Evolutionary conservation across 768 basidiomycete genomes (phyloP).

Genomic region (Boletus rufocinnamomeus): DNA sequence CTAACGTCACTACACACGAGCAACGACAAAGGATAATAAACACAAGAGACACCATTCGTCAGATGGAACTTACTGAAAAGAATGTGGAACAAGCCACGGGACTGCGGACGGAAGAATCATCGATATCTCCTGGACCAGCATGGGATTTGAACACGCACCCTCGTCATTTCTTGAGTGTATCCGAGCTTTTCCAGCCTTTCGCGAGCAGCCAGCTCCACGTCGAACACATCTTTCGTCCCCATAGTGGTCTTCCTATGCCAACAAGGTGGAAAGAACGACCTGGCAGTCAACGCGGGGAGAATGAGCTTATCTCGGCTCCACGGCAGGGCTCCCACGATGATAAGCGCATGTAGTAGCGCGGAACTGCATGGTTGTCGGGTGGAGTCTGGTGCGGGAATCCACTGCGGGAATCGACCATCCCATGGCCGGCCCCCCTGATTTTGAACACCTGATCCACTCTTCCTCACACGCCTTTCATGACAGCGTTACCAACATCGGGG

Average conservation of each 20-base stretch:
- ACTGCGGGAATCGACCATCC: neutral
- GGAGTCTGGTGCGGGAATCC: neutral
- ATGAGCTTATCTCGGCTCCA: slow-evolving; percentile 2
- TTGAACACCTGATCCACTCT: neutral
- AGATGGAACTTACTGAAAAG: slow-evolving; percentile 48
- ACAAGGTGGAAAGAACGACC: neutral
- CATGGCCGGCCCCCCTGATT: neutral
- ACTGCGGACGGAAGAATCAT: slow-evolving; percentile 31
- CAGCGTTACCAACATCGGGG: neutral
- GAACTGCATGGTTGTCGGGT: neutral
- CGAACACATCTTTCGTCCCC: slow-evolving; percentile 11
- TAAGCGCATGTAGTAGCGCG: too few species aligned
- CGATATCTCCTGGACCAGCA: neutral
- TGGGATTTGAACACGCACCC: slow-evolving; percentile 34
- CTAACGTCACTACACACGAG: slow-evolving; percentile 45
- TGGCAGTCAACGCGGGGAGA: neutral
- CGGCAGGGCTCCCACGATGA: neutral
- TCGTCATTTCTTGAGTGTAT: slow-evolving; percentile 55
- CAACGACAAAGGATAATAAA: neutral
- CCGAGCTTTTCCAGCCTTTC: slow-evolving; percentile 52
- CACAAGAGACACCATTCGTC: slow-evolving; percentile 1
- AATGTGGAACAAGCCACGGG: slow-evolving; percentile 52
- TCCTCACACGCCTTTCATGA: neutral
- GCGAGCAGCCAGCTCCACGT: slow-evolving; percentile 31
- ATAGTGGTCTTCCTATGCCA: slow-evolving; percentile 5